Conservation (phyloP, 1,139 yeast genomes). For the Pneumocystis oryctolagi region DNA sequence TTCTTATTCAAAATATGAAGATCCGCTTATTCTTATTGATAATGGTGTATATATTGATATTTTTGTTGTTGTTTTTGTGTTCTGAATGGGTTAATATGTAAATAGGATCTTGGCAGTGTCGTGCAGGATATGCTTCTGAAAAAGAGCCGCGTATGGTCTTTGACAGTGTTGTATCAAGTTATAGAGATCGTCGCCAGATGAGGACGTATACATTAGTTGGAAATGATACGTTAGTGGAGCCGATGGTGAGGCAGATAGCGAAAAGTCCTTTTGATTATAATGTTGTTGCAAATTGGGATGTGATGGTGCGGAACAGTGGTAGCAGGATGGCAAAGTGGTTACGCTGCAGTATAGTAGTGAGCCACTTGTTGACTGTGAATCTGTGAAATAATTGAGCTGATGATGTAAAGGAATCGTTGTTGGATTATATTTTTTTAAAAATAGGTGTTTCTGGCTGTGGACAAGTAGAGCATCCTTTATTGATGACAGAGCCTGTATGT, state of each 20-base stretch:
- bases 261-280: constrained; percentile 80
- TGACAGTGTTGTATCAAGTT: constrained; percentile 56
- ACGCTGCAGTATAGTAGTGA: neutral
- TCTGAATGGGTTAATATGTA: neutral
- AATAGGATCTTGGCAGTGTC: constrained; percentile 52
- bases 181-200: constrained; percentile 59
- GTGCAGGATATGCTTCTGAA: constrained; percentile 54
- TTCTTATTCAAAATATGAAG: neutral
- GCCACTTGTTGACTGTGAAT: too few relatives aligned
- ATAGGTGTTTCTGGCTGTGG: constrained; percentile 49
- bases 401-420: constrained; percentile 43
- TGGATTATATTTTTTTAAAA: constrained; percentile 74
- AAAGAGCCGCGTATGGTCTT: constrained; percentile 48
- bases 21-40: constrained; percentile 12
- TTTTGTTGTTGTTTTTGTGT: neutral
- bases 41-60: constrained; percentile 5
- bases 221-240: constrained; percentile 61
- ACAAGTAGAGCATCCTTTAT: constrained; percentile 56
- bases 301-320: constrained; percentile 17
- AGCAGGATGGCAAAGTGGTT: neutral
- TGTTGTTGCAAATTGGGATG: constrained; percentile 82
- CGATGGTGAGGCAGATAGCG: constrained; percentile 49
- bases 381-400: neutral
- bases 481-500: constrained; percentile 68
- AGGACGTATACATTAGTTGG: constrained; percentile 63